Percentiles rank a stretch among this genome's conserved stretches.
Conservation (phyloP, 1,139 yeast species). For the Taphrina deformans region DNA sequence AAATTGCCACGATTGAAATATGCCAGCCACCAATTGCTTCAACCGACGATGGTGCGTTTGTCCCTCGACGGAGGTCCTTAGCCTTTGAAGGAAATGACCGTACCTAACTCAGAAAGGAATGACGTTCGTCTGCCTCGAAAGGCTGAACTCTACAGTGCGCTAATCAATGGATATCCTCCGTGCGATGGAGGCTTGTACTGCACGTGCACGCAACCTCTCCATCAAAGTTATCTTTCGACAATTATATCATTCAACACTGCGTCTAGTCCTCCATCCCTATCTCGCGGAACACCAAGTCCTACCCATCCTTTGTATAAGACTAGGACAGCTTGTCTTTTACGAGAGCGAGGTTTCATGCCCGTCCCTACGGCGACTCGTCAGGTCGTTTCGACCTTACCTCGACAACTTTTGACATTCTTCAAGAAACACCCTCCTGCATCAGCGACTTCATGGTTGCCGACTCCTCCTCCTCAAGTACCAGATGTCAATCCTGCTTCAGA, state of each 20-base stretch:
- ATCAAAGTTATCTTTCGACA: background rate
- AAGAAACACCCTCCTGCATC: slow-evolving; percentile 28
- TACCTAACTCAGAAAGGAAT: background rate
- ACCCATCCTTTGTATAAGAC: too few relatives aligned
- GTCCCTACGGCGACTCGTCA: background rate
- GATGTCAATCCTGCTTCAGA: too few relatives aligned
- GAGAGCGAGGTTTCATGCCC: too few relatives aligned
- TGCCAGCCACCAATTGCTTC: too few relatives aligned
- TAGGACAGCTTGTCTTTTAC: too few relatives aligned
- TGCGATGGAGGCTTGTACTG: background rate
- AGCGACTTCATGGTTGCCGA: slow-evolving; percentile 64
- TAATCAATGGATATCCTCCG: background rate
- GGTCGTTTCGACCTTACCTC: slow-evolving; percentile 12
- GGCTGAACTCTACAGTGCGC: background rate
- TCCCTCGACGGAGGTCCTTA: too few relatives aligned
- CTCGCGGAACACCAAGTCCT: too few relatives aligned
- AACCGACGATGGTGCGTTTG: too few relatives aligned
- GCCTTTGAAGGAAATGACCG: too few relatives aligned
- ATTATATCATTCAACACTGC: too few relatives aligned
- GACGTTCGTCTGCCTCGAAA: background rate
- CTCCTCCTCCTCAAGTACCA: slow-evolving; percentile 53
- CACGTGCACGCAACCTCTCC: background rate
- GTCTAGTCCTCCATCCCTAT: too few relatives aligned
- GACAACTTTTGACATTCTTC: slow-evolving; percentile 23
- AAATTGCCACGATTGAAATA: background rate